Evolutionary conservation across 23 red algal genomes (phyloP).

Genomic region (Gracilariopsis chorda): DNA sequence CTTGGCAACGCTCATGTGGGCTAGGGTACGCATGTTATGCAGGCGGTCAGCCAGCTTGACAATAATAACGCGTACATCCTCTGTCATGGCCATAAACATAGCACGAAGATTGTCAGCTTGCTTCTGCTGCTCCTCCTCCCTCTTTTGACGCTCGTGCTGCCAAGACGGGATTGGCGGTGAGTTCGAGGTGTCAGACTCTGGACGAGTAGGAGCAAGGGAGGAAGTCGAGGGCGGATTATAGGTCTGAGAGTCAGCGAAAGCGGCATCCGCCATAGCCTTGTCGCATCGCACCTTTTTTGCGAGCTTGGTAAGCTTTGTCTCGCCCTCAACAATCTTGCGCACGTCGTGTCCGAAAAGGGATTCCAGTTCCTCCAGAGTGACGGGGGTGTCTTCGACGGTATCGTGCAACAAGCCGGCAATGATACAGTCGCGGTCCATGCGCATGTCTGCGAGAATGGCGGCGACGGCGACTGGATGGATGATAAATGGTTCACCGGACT

Average conservation of each 20-base stretch:
- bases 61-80: slow-evolving; percentile 96
- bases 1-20: slow-evolving; percentile 64
- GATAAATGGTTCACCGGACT: slow-evolving; percentile 81
- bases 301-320: slow-evolving; percentile 92
- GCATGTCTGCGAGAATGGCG: slow-evolving; percentile 88
- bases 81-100: slow-evolving; percentile 98
- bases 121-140: slow-evolving; percentile 71
- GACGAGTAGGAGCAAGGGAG: too few relatives aligned
- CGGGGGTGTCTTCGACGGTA: slow-evolving; percentile 81
- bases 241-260: neutral
- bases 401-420: slow-evolving; percentile 93
- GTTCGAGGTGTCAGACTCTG: neutral
- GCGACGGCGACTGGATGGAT: slow-evolving; percentile 89
- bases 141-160: slow-evolving; percentile 40
- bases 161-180: neutral
- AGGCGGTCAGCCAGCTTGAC: slow-evolving; percentile 97
- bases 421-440: slow-evolving; percentile 91
- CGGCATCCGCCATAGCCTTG: neutral
- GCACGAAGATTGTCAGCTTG: slow-evolving; percentile 88
- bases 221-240: neutral
- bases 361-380: slow-evolving; percentile 72
- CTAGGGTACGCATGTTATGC: slow-evolving; percentile 94
- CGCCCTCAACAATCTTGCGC: slow-evolving; percentile 89
- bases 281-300: slow-evolving; percentile 65
- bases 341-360: slow-evolving; percentile 88